Evolutionary conservation across 148 eudicot species (phyloP).

Genomic region (Oxyria digyna): DNA sequence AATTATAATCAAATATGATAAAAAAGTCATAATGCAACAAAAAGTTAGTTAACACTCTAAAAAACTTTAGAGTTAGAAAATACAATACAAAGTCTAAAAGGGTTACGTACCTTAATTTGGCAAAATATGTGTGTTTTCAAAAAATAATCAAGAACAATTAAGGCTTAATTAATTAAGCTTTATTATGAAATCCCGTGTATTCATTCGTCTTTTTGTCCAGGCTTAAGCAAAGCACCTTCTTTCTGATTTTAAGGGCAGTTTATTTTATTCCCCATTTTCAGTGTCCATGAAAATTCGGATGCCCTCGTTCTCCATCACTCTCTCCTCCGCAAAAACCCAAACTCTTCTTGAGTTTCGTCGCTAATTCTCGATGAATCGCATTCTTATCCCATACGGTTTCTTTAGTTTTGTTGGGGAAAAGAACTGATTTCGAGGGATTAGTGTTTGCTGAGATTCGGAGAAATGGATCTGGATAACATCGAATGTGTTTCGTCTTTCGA

Average conservation of each 20-base stretch:
- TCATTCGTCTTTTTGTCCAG: neutral
- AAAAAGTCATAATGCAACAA: too few species aligned
- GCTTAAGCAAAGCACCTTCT: conserved; percentile 5
- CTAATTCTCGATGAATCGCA: neutral
- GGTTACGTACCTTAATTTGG: too few species aligned
- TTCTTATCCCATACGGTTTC: neutral
- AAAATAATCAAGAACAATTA: neutral
- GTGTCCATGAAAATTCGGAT: neutral
- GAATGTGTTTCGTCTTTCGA: conserved; percentile 64
- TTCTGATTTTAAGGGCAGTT: neutral
- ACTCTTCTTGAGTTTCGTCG: neutral
- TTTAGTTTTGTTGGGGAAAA: neutral
- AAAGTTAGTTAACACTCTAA: too few species aligned
- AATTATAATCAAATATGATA: too few species aligned
- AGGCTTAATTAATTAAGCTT: neutral
- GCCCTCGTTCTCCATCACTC: neutral
- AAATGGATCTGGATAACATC: conserved; percentile 60
- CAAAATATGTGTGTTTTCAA: too few species aligned
- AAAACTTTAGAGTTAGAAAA: too few species aligned
- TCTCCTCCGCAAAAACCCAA: neutral
- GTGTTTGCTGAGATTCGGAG: neutral
- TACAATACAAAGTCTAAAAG: too few species aligned
- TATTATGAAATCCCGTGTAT: neutral
- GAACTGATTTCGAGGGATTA: conserved; percentile 2
- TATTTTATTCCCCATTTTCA: neutral